phyloP scores from a whole-genome alignment of 1,284 basidiomycete species.

The Boletus mariae region DNA sequence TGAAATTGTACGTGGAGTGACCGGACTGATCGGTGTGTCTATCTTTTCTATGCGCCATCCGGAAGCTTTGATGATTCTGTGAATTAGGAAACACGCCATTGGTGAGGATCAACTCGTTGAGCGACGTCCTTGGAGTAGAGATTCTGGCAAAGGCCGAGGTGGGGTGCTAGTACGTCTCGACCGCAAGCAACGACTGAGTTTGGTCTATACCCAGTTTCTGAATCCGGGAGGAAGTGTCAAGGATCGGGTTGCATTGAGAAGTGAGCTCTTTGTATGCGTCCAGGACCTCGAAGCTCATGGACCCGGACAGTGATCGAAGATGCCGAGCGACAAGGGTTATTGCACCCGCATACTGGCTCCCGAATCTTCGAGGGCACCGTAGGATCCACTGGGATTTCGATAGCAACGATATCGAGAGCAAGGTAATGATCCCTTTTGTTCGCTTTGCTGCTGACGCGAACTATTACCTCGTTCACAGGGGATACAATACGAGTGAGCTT shows the following conservation, averaged over 20 bases:
- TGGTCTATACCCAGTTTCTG: conserved; percentile 59
- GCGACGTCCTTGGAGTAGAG: conserved; percentile 87
- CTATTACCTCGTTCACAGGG: conserved; percentile 39
- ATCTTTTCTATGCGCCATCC: neutral
- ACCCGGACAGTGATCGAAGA: conserved; percentile 77
- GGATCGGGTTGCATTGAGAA: conserved; percentile 90
- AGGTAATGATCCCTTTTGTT: conserved; percentile 49
- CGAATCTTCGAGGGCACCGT: conserved; percentile 98
- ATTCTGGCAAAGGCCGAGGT: conserved; percentile 96
- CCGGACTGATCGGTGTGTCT: conserved; percentile 73
- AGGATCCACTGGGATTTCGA: conserved; percentile 95
- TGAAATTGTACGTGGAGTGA: conserved; percentile 71
- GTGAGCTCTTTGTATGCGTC: conserved; percentile 39
- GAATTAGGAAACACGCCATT: conserved; percentile 87
- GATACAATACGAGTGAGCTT: conserved; percentile 70
- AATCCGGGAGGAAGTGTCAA: conserved; percentile 99
- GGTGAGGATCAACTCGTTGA: conserved; percentile 87
- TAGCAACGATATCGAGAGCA: conserved; percentile 89
- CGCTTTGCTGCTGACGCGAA: neutral
- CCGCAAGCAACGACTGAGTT: neutral
- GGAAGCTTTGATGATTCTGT: neutral
- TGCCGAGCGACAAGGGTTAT: conserved; percentile 80
- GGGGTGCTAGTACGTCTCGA: neutral
- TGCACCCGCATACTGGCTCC: conserved; percentile 86
- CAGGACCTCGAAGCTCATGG: neutral